Conservation (phyloP, 148 eudicot genomes). For the Rhododendron molle region DNA sequence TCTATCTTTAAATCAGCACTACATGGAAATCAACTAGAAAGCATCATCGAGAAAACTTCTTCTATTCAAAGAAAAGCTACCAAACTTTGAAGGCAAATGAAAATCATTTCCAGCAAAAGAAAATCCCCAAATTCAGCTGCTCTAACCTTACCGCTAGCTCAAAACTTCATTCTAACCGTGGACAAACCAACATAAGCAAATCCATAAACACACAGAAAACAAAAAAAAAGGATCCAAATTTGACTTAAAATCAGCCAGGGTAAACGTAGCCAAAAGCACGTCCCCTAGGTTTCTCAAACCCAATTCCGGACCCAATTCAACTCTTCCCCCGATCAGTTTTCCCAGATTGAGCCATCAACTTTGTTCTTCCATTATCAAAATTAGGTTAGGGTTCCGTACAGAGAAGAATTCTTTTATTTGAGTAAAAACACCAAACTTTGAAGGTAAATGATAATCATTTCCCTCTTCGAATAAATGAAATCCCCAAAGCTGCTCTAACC, state of each 20-base stretch:
- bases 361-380: conserved; percentile 15
- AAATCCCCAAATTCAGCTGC: not conserved
- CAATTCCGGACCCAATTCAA: conserved; percentile 11
- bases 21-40: not conserved
- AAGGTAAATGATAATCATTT: not conserved
- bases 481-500: not conserved
- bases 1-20: not conserved
- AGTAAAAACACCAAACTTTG: not conserved
- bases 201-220: too few species aligned
- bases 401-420: too few species aligned
- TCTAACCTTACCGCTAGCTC: not conserved
- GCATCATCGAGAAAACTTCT: not conserved
- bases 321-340: conserved; percentile 28
- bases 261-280: conserved; percentile 39
- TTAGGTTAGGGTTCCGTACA: conserved; percentile 17
- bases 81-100: not conserved
- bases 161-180: not conserved
- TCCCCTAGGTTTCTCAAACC: conserved; percentile 22
- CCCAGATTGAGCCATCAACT: conserved; percentile 34
- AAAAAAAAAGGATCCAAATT: not conserved
- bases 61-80: not conserved
- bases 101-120: not conserved
- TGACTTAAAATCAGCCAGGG: not conserved
- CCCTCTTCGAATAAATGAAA: not conserved
- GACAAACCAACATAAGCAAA: not conserved